A percentile compares a stretch with the other conserved stretches of the same genome.
phyloP scores from a whole-genome alignment of 768 basidiomycete genomes.

The Lentinula edodes region DNA sequence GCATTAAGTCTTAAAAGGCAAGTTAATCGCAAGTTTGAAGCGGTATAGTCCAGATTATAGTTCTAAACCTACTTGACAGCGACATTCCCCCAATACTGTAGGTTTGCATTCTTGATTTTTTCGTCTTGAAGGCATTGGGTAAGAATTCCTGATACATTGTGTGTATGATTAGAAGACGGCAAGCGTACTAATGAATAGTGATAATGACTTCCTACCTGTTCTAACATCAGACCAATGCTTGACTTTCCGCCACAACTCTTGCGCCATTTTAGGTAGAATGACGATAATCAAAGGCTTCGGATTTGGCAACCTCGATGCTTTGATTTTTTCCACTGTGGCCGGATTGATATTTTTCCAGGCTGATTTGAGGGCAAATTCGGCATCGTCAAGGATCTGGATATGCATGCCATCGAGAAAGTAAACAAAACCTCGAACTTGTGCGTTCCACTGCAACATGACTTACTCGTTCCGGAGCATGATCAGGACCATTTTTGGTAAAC shows the following conservation, averaged over 20 bases:
- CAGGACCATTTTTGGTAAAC: too few species aligned
- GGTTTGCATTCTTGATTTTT: slow-evolving; percentile 26
- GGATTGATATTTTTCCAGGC: too few species aligned
- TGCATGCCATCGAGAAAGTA: too few species aligned
- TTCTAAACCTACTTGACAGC: slow-evolving; percentile 38
- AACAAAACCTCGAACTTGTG: too few species aligned
- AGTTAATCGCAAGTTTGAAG: background rate
- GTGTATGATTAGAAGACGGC: background rate
- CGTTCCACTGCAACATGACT: too few species aligned
- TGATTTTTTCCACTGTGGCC: too few species aligned
- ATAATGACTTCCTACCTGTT: slow-evolving; percentile 1
- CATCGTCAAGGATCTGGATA: too few species aligned
- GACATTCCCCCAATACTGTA: slow-evolving; percentile 54
- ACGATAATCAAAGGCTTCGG: slow-evolving; percentile 22
- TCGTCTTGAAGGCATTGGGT: slow-evolving; percentile 39
- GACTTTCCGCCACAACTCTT: slow-evolving; percentile 34
- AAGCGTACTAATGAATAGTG: background rate
- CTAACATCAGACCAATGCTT: slow-evolving; percentile 53
- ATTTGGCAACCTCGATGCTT: background rate
- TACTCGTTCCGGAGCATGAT: too few species aligned
- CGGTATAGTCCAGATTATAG: background rate
- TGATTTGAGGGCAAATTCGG: background rate
- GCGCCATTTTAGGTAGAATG: slow-evolving; percentile 45
- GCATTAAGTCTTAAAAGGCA: slow-evolving; percentile 39
- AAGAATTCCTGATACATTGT: slow-evolving; percentile 22